Base-by-base conservation (phyloP, 495 filamentous ascomycete genomes). In the Penicillium alfredii region DNA sequence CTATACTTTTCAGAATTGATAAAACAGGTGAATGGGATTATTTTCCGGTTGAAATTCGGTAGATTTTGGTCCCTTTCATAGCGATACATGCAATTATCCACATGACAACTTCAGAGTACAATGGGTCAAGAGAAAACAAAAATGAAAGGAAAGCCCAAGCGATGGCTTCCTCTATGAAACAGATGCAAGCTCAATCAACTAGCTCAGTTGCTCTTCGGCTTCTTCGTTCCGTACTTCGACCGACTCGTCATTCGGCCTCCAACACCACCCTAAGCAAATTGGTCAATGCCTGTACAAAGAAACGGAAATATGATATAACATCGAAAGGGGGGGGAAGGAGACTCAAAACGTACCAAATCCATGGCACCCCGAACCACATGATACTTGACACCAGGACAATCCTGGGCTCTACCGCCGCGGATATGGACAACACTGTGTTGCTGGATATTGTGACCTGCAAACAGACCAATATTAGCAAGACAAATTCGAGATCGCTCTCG, bases 161-260 rank as follows among this genome's bases (percentile, higher is more conserved):
- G n/a, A n/a, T n/a, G n/a, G n/a, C n/a, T n/a, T n/a, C n/a, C n/a
- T n/a, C n/a, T n/a, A n/a, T n/a, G n/a, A n/a, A n/a, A n/a, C n/a
- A n/a, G 23, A 8, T 2, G 8, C 23, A 25, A 9, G 8, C 11
- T 25, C 3, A 25, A 25, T n/a, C 14, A 28, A 29, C 9, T 18
- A 20, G 7, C 20, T 43, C 63, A 69, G 25, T 65, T 65, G 49
- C 45, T 77, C 80, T 95, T 96, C 1, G 92, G 90, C 68, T 94
- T 97, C 80, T 99, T 99, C 9, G 93, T 94, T 41, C 92, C 92
- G 52, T 93, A 99, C 69, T 99, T 99, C 38, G 86, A 94, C 53
- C 92, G 76, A 58, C 82, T 84, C 3, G 77, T 84, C 60, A 82
- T 72, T 35, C 92, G 73, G 54, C 78, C 90, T 10, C 74, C 77